Evolutionary conservation across 2,329 filamentous ascomycete genomes (phyloP).

Genomic region (Ophiocordyceps camponoti-rufipedis): DNA sequence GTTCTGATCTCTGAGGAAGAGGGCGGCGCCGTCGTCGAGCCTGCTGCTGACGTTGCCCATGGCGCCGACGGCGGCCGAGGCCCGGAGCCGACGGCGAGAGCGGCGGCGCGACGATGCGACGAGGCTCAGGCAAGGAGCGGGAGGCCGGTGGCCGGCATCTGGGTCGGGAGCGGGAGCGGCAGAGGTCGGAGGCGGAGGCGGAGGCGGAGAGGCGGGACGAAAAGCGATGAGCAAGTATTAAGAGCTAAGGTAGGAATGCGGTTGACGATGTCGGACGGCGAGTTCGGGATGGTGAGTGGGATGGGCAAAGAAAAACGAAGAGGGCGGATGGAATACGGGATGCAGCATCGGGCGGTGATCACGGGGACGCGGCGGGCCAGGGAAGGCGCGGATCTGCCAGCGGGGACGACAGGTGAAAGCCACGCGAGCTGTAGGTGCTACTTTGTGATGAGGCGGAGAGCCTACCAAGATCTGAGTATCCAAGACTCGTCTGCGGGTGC

Average conservation of each 20-base stretch:
- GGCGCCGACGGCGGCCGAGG: constrained; percentile 15
- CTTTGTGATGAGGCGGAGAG: background rate
- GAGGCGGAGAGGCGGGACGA: background rate
- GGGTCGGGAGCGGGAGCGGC: constrained; percentile 2
- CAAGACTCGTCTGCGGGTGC: background rate
- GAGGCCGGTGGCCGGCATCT: constrained; percentile 8
- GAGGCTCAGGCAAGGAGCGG: constrained; percentile 8
- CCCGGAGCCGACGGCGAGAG: constrained; percentile 1
- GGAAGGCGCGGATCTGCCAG: background rate
- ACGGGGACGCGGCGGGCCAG: background rate
- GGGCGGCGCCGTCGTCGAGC: constrained; percentile 60
- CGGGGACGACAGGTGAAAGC: background rate
- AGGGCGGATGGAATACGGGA: background rate
- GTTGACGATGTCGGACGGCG: background rate
- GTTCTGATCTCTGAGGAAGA: constrained; percentile 83
- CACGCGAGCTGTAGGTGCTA: background rate
- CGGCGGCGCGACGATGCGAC: constrained; percentile 1
- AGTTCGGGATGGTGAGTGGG: background rate
- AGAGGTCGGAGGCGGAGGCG: no score
- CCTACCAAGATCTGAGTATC: background rate
- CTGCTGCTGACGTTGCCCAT: constrained; percentile 92
- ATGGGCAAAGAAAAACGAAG: background rate
- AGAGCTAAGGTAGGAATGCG: background rate
- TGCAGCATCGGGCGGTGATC: background rate
- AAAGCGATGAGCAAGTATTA: constrained; percentile 5